These are phyloP conservation scores for Pleurotus tuoliensis DNA, from an alignment of 768 basidiomycete species.

Conservation along the genomic window DNA sequence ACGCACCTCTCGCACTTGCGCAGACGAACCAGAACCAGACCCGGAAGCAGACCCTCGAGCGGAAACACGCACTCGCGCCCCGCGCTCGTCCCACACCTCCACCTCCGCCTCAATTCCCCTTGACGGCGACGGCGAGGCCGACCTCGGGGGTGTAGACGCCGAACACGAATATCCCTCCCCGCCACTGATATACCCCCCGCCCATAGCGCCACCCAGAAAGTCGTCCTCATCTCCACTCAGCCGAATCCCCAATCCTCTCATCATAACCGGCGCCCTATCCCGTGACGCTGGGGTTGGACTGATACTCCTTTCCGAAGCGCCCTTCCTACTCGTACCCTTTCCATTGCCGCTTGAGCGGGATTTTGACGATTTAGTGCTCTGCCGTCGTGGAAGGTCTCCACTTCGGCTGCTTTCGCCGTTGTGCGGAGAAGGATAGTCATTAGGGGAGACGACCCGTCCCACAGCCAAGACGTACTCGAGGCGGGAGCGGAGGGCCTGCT, in stretches of 20 bases:
- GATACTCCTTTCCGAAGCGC: background rate
- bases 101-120: too few species aligned
- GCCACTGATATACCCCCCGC: too few species aligned
- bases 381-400: background rate
- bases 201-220: too few species aligned
- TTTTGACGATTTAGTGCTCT: constrained; percentile 6
- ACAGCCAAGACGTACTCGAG: constrained; percentile 46
- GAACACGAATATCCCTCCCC: too few species aligned
- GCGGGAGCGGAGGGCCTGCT: constrained; percentile 48
- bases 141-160: too few species aligned
- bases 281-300: background rate
- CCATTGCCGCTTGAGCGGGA: background rate
- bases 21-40: too few species aligned
- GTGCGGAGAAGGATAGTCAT: background rate
- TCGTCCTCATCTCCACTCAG: constrained; percentile 6
- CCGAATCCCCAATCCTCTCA: background rate
- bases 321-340: constrained; percentile 1
- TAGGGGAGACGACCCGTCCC: background rate
- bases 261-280: background rate
- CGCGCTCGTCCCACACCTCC: too few species aligned
- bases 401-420: background rate
- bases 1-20: too few species aligned
- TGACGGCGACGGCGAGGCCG: too few species aligned
- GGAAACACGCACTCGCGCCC: too few species aligned
- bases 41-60: too few species aligned